Base-by-base conservation (phyloP, 305 asterid genomes). In the Fraxinus dipetala region DNA sequence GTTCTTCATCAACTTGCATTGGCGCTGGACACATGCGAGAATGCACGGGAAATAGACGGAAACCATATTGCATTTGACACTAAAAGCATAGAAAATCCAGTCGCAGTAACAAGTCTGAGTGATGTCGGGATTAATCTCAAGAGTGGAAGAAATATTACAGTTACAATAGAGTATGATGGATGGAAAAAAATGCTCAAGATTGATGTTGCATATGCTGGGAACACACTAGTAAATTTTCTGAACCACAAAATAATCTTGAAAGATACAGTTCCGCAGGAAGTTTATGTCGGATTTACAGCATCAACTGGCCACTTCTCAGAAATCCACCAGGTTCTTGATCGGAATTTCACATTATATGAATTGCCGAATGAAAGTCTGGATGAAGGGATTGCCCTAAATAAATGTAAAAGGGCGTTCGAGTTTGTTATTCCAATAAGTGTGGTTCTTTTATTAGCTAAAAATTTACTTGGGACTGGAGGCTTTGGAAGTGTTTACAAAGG, bases 401-500 rank as follows among this genome's bases (percentile, higher is more conserved):
- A 79, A 67, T 20, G 65, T 18, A 85, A 35, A 76, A 77, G 36
- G 18, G 84, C 81, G 4, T 30, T 88, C 78, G 76, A 84, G 75
- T 81, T 90, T 43, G 83, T 83, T 26, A 40, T 87, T 43, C 95
- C 94, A 26, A 38, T 34, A 0, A 14, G 76, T 24, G 73, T 83
- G 67, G 65, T 48, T n/a, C 30, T 80, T 10, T 79, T 83, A 45
- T 81, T 81, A 20, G 72, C 77, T 6, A 89, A 87, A 22, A 89
- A 88, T 79, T 56, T 93, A 65, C 31, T 91, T 7, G 95, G 95
- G 24, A 84, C 84, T 77, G 95, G 94, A 35, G 95, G 94, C 5
- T 93, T 90, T 76, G 94, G 94, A 43, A 88, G 92, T 86, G 94
- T 92, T 80, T 92, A 88, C 79, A 88, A 73, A 86, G 94, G 95